Percentiles rank a stretch among this genome's conserved stretches.
Conservation (phyloP, 140 eudicot species). For the Senecio squalidus region DNA sequence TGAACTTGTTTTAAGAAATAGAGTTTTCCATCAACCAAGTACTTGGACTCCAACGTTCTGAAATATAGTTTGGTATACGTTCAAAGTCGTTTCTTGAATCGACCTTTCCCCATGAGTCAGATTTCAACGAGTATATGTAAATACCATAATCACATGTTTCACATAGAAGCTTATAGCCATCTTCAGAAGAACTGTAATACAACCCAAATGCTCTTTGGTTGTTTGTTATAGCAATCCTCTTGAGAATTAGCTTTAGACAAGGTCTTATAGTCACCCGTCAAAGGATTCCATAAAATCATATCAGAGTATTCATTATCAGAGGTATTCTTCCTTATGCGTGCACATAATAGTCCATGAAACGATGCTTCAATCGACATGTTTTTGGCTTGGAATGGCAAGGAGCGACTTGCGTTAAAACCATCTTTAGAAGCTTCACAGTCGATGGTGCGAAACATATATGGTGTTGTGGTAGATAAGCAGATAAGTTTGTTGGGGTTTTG, state of each 20-base stretch:
- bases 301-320: background rate
- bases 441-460: background rate
- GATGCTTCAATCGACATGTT: background rate
- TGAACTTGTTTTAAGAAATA: background rate
- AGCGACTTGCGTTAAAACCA: background rate
- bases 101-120: background rate
- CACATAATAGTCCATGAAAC: slow-evolving; percentile 4
- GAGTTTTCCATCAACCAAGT: background rate
- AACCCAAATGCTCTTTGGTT: background rate
- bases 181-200: background rate
- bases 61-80: too few relatives aligned
- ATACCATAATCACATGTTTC: background rate
- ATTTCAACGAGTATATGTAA: slow-evolving; percentile 3
- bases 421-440: slow-evolving; percentile 4
- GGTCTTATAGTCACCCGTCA: background rate
- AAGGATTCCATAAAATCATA: background rate
- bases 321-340: background rate
- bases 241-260: background rate
- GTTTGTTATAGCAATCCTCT: background rate
- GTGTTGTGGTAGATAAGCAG: background rate
- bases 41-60: background rate
- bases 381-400: background rate
- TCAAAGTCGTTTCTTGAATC: background rate
- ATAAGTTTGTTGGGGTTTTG: background rate
- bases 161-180: slow-evolving; percentile 4